Evolutionary conservation across 805 yeast genomes (phyloP), one percentile per base, ranked within the genome.

Genomic region (Kodamaea nitidulidarum): DNA sequence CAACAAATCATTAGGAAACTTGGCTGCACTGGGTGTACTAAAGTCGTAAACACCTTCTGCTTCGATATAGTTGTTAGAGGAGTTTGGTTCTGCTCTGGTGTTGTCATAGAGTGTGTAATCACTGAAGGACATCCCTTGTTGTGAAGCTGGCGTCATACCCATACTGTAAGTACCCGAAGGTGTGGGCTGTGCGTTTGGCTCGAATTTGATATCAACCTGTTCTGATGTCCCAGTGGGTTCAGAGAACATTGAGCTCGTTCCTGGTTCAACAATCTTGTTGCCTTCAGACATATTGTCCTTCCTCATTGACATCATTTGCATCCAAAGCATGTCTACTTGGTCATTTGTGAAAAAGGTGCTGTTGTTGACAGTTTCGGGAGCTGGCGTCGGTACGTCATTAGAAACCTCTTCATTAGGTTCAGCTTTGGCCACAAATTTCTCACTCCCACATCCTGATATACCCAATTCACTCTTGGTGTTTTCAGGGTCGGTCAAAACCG

Each of bases 241-340:
- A n/a, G n/a, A n/a, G n/a, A n/a, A n/a, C n/a, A n/a, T n/a, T n/a
- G n/a, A n/a, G n/a, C n/a, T n/a, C 8, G 22, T 14, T 14, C 31
- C 31, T 10, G 8, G 9, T 14, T 8, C 31, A 27, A 10, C 17
- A 9, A 25, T 25, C 16, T 16, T 27, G 16, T 27, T 27, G 16
- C 10, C 14, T 12, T 27, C 31, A 5, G 10, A 12, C n/a, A 25
- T 11, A 15, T 10, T 10, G 10, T 27, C 31, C 12, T 27, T 27
- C 10, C 10, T 27, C 16, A n/a, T 27, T 7, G 15, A 26, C 44
- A 45, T 39, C 39, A 42, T 40, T 26, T 40, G 43, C 26, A 45
- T 29, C 48, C 48, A 45, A 11, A 45, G 18, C 25, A 28, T 32
- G 26, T 45, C 48, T 16, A 45, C 31, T 22, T 38, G 39, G 16